Percentiles rank a stretch among this genome's conserved stretches.
These are phyloP conservation scores for Paramecium biaurelia DNA, from an alignment of 73 alveolate species.

Conservation along the genomic window DNA sequence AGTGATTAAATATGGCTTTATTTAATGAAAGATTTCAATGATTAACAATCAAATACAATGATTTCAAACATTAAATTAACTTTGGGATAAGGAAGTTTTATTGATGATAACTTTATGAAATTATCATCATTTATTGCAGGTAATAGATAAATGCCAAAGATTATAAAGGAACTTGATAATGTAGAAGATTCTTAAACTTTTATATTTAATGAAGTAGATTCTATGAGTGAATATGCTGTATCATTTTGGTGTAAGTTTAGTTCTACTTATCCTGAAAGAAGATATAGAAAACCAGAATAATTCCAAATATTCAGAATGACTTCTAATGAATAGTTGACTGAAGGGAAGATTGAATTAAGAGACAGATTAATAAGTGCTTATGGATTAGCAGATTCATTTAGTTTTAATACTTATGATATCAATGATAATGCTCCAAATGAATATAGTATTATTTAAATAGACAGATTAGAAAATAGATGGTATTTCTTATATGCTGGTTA, in stretches of 20 bases:
- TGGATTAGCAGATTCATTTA: background rate
- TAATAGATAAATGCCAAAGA: background rate
- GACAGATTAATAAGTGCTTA: background rate
- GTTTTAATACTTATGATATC: background rate
- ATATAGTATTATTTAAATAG: background rate
- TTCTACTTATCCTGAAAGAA: background rate
- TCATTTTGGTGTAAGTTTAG: slow-evolving; percentile 12
- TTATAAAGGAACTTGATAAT: background rate
- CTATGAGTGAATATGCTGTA: slow-evolving; percentile 6
- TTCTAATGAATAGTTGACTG: background rate
- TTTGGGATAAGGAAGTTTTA: slow-evolving; percentile 29
- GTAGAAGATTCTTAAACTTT: background rate
- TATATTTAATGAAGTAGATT: background rate
- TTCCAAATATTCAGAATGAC: slow-evolving; percentile 29
- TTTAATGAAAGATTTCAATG: background rate
- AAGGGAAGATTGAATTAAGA: background rate
- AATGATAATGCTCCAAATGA: slow-evolving; percentile 35
- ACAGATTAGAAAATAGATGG: background rate
- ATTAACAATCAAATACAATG: background rate
- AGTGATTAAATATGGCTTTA: background rate
- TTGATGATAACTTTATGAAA: background rate
- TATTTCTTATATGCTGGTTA: background rate
- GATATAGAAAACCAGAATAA: background rate
- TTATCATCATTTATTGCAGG: background rate
- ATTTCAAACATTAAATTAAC: background rate